These are phyloP conservation scores for Lepidopterella palustris DNA, from an alignment of 495 filamentous ascomycete species.

Conservation along the genomic window DNA sequence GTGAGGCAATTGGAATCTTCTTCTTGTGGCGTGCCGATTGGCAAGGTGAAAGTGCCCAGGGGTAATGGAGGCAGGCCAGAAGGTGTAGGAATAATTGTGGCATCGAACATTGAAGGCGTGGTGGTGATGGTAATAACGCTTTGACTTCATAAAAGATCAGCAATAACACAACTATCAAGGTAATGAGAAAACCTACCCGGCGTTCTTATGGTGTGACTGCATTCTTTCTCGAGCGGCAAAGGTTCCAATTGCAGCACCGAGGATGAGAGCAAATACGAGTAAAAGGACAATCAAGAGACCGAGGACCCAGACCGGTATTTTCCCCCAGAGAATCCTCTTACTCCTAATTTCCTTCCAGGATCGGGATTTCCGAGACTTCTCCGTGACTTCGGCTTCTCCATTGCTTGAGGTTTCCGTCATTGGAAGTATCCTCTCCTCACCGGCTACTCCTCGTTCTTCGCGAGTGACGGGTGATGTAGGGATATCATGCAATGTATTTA, in stretches of 20 bases:
- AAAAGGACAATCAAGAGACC: conserved; percentile 51
- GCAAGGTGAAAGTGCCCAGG: conserved; percentile 58
- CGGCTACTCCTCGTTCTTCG: not conserved
- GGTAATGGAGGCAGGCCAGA: conserved; percentile 53
- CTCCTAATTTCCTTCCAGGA: conserved; percentile 27
- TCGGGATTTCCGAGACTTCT: conserved; percentile 19
- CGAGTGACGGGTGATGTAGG: not conserved
- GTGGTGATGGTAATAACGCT: conserved; percentile 46
- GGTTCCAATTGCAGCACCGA: conserved; percentile 37
- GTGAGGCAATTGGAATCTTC: conserved; percentile 61
- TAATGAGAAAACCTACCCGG: conserved; percentile 20
- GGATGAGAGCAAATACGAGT: conserved; percentile 42
- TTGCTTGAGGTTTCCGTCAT: conserved; percentile 24
- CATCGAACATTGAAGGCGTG: conserved; percentile 56
- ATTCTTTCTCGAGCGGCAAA: conserved; percentile 22
- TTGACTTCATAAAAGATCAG: conserved; percentile 10
- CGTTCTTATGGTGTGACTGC: conserved; percentile 7
- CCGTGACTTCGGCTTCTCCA: not conserved
- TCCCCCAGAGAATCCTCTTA: conserved; percentile 31
- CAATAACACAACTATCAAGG: not conserved
- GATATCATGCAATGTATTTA: conserved; percentile 10
- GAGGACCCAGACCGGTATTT: conserved; percentile 31
- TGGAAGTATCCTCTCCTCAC: conserved; percentile 15
- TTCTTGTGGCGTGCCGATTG: conserved; percentile 49
- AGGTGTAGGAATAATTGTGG: conserved; percentile 55